These are phyloP conservation scores for Trichoderma arundinaceum DNA, from an alignment of 2,329 filamentous ascomycete species.

Conservation along the genomic window DNA sequence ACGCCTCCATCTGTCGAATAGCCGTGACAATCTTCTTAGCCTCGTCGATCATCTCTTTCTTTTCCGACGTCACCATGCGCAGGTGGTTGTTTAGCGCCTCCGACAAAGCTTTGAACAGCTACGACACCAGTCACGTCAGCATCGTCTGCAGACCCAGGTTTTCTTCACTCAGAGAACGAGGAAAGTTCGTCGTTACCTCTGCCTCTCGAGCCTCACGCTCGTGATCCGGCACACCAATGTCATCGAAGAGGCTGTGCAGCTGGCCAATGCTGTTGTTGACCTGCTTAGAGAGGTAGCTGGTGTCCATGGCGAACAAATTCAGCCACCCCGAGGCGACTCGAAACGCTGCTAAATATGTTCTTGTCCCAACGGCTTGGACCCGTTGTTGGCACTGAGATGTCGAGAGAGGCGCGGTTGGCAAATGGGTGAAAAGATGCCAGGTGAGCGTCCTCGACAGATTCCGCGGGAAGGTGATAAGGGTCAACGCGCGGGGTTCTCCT, in stretches of 20 bases:
- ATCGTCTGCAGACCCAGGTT: neutral
- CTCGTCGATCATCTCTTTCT: conserved; percentile 88
- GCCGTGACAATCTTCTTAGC: conserved; percentile 81
- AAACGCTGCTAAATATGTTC: conserved; percentile 14
- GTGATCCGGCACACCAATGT: conserved; percentile 93
- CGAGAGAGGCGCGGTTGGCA: conserved; percentile 1
- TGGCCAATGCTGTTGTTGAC: conserved; percentile 93
- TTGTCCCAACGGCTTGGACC: neutral
- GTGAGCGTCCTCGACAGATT: neutral
- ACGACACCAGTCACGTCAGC: conserved; percentile 17
- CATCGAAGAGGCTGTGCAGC: conserved; percentile 93
- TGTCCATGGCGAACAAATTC: conserved; percentile 68
- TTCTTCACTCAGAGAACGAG: neutral
- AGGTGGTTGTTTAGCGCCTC: conserved; percentile 92
- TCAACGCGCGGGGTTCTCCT: conserved; percentile 23
- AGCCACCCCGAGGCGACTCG: conserved; percentile 24
- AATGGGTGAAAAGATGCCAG: neutral
- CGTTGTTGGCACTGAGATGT: neutral
- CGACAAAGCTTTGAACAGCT: conserved; percentile 92
- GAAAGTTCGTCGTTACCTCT: conserved; percentile 64
- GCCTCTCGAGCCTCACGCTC: conserved; percentile 89
- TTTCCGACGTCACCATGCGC: conserved; percentile 81
- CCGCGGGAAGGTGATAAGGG: neutral
- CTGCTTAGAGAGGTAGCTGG: conserved; percentile 91
- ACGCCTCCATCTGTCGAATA: conserved; percentile 92